These are phyloP conservation scores for Astrephomene gubernaculifera DNA, from an alignment of 139 green algal species.

Conservation along the genomic window DNA sequence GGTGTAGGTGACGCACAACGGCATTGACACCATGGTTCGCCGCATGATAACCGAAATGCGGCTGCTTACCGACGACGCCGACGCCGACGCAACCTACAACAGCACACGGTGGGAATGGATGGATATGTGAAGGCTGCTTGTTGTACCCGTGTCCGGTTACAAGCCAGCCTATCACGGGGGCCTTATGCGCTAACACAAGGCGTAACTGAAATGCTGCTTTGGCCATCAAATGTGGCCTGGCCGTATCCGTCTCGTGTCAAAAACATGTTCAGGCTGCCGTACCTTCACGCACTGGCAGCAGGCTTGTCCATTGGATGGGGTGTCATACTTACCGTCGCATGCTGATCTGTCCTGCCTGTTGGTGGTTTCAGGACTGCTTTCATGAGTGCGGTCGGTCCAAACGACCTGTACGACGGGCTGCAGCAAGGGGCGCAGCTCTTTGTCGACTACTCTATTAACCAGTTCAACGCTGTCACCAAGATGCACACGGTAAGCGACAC, in stretches of 20 bases:
- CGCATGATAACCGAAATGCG: slow-evolving; percentile 36
- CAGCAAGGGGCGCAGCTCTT: slow-evolving; percentile 36
- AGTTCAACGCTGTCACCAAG: slow-evolving; percentile 15
- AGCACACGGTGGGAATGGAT: not conserved
- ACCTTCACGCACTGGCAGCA: not conserved
- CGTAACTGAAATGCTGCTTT: not conserved
- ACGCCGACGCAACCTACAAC: slow-evolving; percentile 15
- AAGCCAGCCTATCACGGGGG: not conserved
- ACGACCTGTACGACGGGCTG: slow-evolving; percentile 50
- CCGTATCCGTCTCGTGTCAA: not conserved
- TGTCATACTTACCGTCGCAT: not conserved
- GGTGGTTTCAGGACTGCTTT: not conserved
- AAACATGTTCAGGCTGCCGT: not conserved
- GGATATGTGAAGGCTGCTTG: not conserved
- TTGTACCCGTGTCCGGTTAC: not conserved
- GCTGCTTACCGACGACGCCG: slow-evolving; percentile 10
- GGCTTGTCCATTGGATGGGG: not conserved
- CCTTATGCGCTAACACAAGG: not conserved
- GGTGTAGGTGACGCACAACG: slow-evolving; percentile 36
- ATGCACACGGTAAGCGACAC: slow-evolving; percentile 28
- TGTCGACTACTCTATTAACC: slow-evolving; percentile 27
- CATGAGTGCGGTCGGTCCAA: slow-evolving; percentile 33
- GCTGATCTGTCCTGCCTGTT: not conserved
- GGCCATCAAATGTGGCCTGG: not conserved
- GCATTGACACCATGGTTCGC: slow-evolving; percentile 40